Conservation (phyloP, 176 grass and related monocot genomes). For the Phragmites australis region DNA sequence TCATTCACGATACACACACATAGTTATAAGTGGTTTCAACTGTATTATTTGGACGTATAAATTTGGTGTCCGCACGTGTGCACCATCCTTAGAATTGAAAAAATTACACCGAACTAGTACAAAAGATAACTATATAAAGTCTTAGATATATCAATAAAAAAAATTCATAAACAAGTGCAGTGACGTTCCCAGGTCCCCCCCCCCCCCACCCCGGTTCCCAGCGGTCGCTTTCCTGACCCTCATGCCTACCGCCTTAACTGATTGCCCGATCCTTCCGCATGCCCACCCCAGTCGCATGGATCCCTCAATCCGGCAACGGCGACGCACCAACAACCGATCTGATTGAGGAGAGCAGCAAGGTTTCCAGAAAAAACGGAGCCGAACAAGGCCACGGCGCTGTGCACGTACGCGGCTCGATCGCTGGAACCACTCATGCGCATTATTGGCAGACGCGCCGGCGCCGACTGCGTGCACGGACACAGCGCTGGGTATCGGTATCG, state of each 20-base stretch:
- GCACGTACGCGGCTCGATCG: neutral
- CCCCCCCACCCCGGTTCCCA: too few species aligned
- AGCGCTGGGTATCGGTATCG: neutral
- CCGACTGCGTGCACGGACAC: neutral
- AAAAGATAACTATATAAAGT: too few species aligned
- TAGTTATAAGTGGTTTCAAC: too few species aligned
- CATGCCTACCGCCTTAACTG: slow-evolving; percentile 10
- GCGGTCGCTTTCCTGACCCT: slow-evolving; percentile 21
- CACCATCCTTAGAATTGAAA: too few species aligned
- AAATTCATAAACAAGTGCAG: neutral
- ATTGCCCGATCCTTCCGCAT: neutral
- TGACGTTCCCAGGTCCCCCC: neutral
- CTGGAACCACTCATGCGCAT: neutral
- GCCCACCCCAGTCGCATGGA: neutral
- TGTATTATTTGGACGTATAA: too few species aligned
- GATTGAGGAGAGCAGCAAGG: neutral
- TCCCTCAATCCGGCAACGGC: neutral
- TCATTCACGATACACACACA: too few species aligned
- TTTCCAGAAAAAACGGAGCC: neutral
- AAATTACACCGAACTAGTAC: too few species aligned
- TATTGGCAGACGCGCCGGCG: neutral
- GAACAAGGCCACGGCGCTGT: neutral
- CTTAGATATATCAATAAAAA: too few species aligned
- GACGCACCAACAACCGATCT: neutral
- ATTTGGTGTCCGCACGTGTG: too few species aligned